Conservation (phyloP, 176 grass and related monocot genomes). For the Thinopyrum elongatum region DNA sequence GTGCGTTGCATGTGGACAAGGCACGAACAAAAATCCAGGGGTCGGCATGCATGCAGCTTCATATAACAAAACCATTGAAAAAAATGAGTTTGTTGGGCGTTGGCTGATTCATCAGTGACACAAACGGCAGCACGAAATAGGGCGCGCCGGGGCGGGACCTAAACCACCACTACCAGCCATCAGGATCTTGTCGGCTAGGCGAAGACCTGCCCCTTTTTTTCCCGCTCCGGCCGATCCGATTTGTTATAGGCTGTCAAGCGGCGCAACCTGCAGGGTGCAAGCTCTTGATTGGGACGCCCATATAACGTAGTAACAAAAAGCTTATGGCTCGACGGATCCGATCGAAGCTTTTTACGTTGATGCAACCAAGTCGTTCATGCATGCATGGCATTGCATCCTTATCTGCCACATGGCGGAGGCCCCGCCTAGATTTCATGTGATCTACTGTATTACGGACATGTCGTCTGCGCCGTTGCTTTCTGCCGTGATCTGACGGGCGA, state of each 20-base stretch:
- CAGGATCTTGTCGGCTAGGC: conserved; percentile 20
- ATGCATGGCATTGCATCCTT: neutral
- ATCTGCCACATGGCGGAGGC: conserved; percentile 22
- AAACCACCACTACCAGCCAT: conserved; percentile 15
- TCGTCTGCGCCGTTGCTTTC: conserved; percentile 13
- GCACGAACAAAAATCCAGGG: conserved; percentile 15
- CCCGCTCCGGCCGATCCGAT: neutral
- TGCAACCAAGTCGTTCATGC: neutral
- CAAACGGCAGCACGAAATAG: neutral
- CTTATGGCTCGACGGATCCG: neutral
- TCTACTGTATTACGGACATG: neutral
- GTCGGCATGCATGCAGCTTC: neutral
- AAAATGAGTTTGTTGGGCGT: neutral
- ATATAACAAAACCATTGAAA: no score
- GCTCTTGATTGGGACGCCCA: conserved; percentile 16
- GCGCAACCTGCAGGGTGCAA: neutral
- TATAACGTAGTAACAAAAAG: conserved; percentile 4
- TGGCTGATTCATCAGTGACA: conserved; percentile 41
- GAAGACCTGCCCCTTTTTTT: neutral
- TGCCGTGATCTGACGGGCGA: neutral
- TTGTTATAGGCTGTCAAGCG: conserved; percentile 15
- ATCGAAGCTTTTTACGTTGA: neutral
- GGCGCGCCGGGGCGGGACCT: neutral
- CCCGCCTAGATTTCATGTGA: conserved; percentile 36
- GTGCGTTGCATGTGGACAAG: conserved; percentile 17